phyloP scores from a whole-genome alignment of 495 filamentous ascomycete species.

The Podospora conica region DNA sequence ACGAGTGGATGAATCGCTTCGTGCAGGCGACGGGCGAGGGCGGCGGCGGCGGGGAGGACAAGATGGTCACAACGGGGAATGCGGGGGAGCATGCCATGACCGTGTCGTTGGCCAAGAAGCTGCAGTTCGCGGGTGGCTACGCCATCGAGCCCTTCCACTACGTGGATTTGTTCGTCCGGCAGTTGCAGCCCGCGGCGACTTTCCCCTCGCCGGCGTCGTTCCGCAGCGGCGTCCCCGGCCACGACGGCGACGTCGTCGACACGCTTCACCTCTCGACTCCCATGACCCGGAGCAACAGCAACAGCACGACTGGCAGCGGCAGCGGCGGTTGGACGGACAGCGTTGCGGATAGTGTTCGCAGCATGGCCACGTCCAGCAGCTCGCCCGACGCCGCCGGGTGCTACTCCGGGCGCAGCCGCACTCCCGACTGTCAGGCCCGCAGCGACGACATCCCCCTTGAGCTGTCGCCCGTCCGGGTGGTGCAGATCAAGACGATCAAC shows the following conservation, averaged over 20 bases:
- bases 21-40: background rate
- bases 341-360: background rate
- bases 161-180: slow-evolving; percentile 19
- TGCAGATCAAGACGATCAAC: slow-evolving; percentile 25
- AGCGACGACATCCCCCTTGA: background rate
- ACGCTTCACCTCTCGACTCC: background rate
- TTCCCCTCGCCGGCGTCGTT: background rate
- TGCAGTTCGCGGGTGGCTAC: slow-evolving; percentile 26
- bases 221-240: background rate
- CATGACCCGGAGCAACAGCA: background rate
- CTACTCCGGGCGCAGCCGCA: no score
- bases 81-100: slow-evolving; percentile 32
- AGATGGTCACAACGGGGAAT: slow-evolving; percentile 24
- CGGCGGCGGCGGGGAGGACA: background rate
- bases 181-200: background rate
- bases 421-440: background rate
- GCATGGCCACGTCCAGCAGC: background rate
- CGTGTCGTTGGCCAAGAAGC: slow-evolving; percentile 22
- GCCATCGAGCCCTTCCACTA: slow-evolving; percentile 31
- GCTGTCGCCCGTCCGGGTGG: slow-evolving; percentile 8
- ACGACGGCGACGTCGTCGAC: background rate
- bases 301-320: background rate
- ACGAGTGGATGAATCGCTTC: slow-evolving; percentile 23
- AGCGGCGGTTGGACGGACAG: background rate
- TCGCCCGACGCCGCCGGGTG: background rate